Conservation (phyloP, 129 eudicot species). For the Chrysanthemum makinoi region DNA sequence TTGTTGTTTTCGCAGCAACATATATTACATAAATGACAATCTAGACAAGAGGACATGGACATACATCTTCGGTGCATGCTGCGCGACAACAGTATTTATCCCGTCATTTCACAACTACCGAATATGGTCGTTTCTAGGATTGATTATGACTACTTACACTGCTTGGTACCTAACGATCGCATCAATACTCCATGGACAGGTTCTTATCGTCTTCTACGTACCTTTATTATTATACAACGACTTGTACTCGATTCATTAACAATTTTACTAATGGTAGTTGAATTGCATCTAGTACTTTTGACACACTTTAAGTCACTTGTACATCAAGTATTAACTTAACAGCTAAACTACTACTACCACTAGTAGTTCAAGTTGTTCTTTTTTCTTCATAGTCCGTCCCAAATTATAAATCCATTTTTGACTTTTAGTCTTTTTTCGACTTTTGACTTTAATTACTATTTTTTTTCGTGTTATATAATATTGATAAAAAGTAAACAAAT, state of each 20-base stretch:
- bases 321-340: too few species aligned
- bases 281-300: too few species aligned
- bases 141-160: slow-evolving; percentile 95
- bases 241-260: neutral
- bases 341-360: too few species aligned
- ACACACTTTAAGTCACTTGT: neutral
- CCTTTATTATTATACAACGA: neutral
- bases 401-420: too few species aligned
- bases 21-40: slow-evolving; percentile 94
- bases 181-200: slow-evolving; percentile 93
- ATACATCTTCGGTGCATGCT: slow-evolving; percentile 95
- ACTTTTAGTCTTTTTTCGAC: too few species aligned
- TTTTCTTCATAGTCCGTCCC: too few species aligned
- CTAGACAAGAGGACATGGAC: slow-evolving; percentile 99
- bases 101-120: slow-evolving; percentile 97
- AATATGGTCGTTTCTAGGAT: slow-evolving; percentile 91
- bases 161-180: slow-evolving; percentile 97
- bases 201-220: slow-evolving; percentile 10
- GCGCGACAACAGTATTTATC: slow-evolving; percentile 96
- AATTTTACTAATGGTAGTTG: too few species aligned
- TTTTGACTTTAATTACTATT: too few species aligned
- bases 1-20: slow-evolving; percentile 59
- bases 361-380: too few species aligned
- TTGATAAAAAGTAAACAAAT: too few species aligned
- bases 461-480: too few species aligned